phyloP scores from a whole-genome alignment of 495 filamentous ascomycete genomes.

The Penicillium maclennaniae region DNA sequence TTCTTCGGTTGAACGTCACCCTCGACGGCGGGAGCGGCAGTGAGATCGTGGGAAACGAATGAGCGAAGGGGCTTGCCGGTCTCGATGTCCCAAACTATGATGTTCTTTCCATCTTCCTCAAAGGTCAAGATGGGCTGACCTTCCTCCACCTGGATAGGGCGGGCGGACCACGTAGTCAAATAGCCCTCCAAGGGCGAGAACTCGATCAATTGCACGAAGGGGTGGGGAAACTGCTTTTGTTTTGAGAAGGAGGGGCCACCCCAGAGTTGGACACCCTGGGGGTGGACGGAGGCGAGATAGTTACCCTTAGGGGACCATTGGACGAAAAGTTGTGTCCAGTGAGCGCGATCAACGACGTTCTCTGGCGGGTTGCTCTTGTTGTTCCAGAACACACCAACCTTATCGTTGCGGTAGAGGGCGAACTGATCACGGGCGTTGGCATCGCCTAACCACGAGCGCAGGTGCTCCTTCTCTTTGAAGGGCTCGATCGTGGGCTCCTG shows the following conservation, averaged over 20 bases:
- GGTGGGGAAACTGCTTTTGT: conserved; percentile 89
- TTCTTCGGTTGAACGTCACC: conserved; percentile 71
- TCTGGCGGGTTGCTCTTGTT: conserved; percentile 90
- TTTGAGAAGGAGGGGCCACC: conserved; percentile 84
- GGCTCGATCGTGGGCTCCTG: conserved; percentile 68
- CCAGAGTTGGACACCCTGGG: conserved; percentile 95
- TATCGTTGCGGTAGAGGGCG: conserved; percentile 82
- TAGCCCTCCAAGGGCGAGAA: conserved; percentile 94
- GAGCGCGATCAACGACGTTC: conserved; percentile 78
- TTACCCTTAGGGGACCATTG: conserved; percentile 97
- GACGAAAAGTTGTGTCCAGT: conserved; percentile 97
- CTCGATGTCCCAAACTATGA: conserved; percentile 96
- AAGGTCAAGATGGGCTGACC: conserved; percentile 68
- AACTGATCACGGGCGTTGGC: conserved; percentile 87
- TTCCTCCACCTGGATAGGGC: conserved; percentile 86
- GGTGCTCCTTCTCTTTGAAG: conserved; percentile 88
- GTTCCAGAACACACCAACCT: conserved; percentile 96
- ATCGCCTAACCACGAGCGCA: conserved; percentile 89
- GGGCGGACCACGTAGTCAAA: conserved; percentile 92
- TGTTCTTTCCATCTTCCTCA: conserved; percentile 98
- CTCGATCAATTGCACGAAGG: conserved; percentile 90
- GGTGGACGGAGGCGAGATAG: conserved; percentile 89
- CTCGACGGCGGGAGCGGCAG: conserved; percentile 53
- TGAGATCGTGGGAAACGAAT: conserved; percentile 78
- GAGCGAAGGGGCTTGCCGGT: conserved; percentile 87